A percentile compares a stretch with the other conserved stretches of the same genome.
phyloP scores from a whole-genome alignment of 495 filamentous ascomycete species.

The Aspergillus conjunctus region DNA sequence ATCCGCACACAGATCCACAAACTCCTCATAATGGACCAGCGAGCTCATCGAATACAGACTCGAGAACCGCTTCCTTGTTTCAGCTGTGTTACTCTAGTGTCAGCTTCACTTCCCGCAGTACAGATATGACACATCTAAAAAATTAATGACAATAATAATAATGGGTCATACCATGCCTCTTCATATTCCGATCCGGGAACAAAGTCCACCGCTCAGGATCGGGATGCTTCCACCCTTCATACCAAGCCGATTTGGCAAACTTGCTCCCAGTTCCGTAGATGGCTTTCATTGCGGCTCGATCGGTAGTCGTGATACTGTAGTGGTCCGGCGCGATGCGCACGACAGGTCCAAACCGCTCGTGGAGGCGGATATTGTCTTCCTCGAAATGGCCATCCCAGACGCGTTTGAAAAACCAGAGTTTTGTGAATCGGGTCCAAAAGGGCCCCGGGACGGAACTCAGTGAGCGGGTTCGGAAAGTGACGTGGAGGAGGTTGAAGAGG shows the following conservation, averaged over 20 bases:
- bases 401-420: conserved; percentile 56
- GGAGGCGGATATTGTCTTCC: conserved; percentile 47
- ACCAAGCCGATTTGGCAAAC: conserved; percentile 45
- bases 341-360: conserved; percentile 42
- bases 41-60: conserved; percentile 55
- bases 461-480: conserved; percentile 27
- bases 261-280: conserved; percentile 48
- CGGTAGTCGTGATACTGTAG: conserved; percentile 46
- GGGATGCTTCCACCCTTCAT: conserved; percentile 44
- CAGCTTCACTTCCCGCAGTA: not conserved
- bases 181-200: conserved; percentile 46
- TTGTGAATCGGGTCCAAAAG: conserved; percentile 54
- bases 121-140: not conserved
- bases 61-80: conserved; percentile 44
- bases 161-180: conserved; percentile 38
- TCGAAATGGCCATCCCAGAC: conserved; percentile 48
- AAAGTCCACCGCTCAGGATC: conserved; percentile 38
- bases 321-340: conserved; percentile 53
- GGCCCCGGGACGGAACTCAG: conserved; percentile 56
- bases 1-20: conserved; percentile 54
- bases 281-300: conserved; percentile 42
- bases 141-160: not conserved
- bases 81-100: conserved; percentile 5
- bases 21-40: conserved; percentile 56
- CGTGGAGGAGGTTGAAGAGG: conserved; percentile 20